phyloP scores from a whole-genome alignment of 2,329 filamentous ascomycete genomes.

The Dryadomyces quercivorus region DNA sequence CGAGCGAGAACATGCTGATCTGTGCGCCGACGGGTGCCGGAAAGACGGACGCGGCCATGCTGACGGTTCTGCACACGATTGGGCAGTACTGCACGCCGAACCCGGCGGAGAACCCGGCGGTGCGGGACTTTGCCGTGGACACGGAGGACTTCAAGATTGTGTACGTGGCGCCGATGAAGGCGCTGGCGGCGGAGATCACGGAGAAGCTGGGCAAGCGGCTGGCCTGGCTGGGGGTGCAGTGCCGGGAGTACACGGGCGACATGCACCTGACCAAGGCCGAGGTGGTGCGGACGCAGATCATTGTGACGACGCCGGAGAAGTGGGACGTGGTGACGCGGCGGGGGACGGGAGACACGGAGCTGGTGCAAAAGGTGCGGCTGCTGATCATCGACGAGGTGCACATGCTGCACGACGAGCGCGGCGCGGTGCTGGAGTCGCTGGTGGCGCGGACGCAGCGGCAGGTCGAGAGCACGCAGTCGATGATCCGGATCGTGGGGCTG shows the following conservation, averaged over 20 bases:
- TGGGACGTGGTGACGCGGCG: constrained; percentile 98
- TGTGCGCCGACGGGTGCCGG: constrained; percentile 96
- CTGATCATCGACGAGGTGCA: constrained; percentile 98
- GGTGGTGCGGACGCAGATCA: constrained; percentile 91
- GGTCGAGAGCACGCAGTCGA: constrained; percentile 92
- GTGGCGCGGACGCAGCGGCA: constrained; percentile 92
- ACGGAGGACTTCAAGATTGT: constrained; percentile 93
- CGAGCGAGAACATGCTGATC: constrained; percentile 96
- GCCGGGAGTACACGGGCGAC: constrained; percentile 89
- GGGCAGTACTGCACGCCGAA: constrained; percentile 74
- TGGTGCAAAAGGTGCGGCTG: constrained; percentile 92
- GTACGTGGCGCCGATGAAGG: constrained; percentile 98
- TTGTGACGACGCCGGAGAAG: constrained; percentile 97
- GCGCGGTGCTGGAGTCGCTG: constrained; percentile 88
- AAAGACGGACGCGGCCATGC: constrained; percentile 97
- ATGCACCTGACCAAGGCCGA: constrained; percentile 98
- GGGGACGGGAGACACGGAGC: constrained; percentile 90
- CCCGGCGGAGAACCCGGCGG: constrained; percentile 60
- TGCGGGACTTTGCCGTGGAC: constrained; percentile 70
- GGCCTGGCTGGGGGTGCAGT: constrained; percentile 85
- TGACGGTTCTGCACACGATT: constrained; percentile 85
- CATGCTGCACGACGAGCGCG: constrained; percentile 97
- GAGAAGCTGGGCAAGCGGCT: constrained; percentile 86
- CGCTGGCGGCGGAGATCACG: constrained; percentile 88
- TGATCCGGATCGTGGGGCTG: constrained; percentile 91